Percentiles rank a stretch among this genome's conserved stretches.
Conservation (phyloP, 192 early-diverging fungal genomes). For the Coemansia reversa region DNA sequence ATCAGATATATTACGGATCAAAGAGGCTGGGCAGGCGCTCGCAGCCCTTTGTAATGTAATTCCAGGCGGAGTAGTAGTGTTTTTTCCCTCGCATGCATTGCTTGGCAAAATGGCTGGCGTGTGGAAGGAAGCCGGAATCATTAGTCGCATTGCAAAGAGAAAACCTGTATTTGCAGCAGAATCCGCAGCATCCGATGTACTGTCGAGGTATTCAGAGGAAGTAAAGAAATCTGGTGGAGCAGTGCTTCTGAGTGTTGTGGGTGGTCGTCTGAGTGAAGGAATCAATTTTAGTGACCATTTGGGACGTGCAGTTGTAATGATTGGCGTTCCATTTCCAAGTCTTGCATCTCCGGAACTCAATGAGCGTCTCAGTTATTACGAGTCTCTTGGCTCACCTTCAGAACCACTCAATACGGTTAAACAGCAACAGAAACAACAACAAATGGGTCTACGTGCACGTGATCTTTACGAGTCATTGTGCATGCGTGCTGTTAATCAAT, state of each 20-base stretch:
- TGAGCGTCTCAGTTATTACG: slow-evolving; percentile 52
- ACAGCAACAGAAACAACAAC: background rate
- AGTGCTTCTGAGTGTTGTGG: slow-evolving; percentile 84
- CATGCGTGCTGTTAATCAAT: slow-evolving; percentile 92
- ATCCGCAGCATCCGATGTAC: slow-evolving; percentile 56
- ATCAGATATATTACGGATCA: slow-evolving; percentile 40
- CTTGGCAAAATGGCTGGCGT: slow-evolving; percentile 60
- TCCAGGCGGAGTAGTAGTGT: slow-evolving; percentile 83
- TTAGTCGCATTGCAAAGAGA: slow-evolving; percentile 55
- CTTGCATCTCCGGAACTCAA: slow-evolving; percentile 69
- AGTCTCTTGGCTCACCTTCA: slow-evolving; percentile 26
- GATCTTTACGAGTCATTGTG: slow-evolving; percentile 84
- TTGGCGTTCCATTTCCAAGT: slow-evolving; percentile 87
- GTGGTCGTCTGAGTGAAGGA: slow-evolving; percentile 90
- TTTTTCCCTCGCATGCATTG: slow-evolving; percentile 81
- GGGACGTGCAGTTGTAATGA: slow-evolving; percentile 81
- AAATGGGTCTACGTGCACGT: slow-evolving; percentile 52
- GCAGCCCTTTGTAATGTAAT: slow-evolving; percentile 71
- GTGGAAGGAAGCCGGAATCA: slow-evolving; percentile 56
- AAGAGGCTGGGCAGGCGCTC: slow-evolving; percentile 70
- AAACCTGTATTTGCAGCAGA: slow-evolving; percentile 76
- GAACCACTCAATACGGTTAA: no score
- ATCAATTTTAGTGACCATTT: slow-evolving; percentile 89
- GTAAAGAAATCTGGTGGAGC: slow-evolving; percentile 60
- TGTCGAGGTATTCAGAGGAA: slow-evolving; percentile 61